These are phyloP conservation scores for Barbarea vulgaris DNA, from an alignment of 345 rosid species.

Conservation along the genomic window DNA sequence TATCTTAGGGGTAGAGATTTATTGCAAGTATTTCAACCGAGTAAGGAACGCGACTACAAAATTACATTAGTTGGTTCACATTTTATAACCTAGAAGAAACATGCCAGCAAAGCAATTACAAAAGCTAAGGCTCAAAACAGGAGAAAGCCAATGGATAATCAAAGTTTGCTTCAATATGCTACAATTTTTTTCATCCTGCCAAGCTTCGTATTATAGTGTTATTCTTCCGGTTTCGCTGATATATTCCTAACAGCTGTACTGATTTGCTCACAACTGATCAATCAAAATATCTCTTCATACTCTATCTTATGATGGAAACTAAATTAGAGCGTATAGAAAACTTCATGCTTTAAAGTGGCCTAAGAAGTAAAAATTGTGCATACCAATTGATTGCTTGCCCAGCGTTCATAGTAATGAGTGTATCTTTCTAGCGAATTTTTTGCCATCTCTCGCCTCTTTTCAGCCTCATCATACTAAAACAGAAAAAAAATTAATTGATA, in stretches of 20 bases:
- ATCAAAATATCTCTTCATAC: neutral
- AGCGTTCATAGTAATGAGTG: conserved; percentile 47
- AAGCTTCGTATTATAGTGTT: neutral
- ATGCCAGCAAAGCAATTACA: neutral
- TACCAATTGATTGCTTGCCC: conserved; percentile 46
- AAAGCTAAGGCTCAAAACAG: neutral
- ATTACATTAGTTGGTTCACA: neutral
- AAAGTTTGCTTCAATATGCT: neutral
- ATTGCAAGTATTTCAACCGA: neutral
- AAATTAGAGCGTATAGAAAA: neutral
- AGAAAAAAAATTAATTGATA: neutral
- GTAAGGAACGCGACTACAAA: neutral
- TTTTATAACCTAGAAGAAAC: neutral
- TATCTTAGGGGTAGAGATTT: neutral
- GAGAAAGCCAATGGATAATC: neutral
- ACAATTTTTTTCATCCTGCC: neutral
- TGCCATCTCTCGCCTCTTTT: conserved; percentile 44
- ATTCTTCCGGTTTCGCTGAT: neutral
- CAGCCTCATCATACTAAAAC: conserved; percentile 41
- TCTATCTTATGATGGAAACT: neutral
- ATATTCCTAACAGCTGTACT: neutral
- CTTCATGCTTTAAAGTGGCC: neutral
- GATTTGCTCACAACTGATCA: neutral
- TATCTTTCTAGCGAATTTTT: conserved; percentile 42
- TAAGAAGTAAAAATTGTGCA: neutral